phyloP scores from a whole-genome alignment of 768 basidiomycete species.

The Ramaria sp. region DNA sequence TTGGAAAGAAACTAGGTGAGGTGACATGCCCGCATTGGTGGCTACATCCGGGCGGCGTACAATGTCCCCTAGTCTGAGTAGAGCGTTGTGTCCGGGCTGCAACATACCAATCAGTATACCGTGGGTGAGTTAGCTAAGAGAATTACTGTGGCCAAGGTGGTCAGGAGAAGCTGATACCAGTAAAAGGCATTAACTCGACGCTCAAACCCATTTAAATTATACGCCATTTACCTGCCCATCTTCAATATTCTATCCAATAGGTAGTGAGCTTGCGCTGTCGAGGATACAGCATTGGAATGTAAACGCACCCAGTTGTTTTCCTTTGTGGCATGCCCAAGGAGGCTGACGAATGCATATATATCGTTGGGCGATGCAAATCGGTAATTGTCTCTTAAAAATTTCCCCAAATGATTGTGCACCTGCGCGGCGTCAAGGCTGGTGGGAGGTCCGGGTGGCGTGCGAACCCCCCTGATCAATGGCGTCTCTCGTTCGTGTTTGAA shows the following conservation, averaged over 20 bases:
- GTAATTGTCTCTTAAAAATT: slow-evolving; percentile 33
- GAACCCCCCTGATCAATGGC: slow-evolving; percentile 3
- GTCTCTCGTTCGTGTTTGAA: slow-evolving; percentile 24
- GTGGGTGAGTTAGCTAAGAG: background rate
- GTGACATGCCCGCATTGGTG: slow-evolving; percentile 24
- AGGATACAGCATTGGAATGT: background rate
- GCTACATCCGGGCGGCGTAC: slow-evolving; percentile 36
- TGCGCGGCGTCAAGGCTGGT: slow-evolving; percentile 33
- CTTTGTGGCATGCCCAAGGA: slow-evolving; percentile 10
- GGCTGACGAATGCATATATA: slow-evolving; percentile 33
- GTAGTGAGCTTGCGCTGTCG: slow-evolving; percentile 12
- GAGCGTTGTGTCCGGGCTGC: slow-evolving; percentile 24
- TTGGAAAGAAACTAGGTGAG: slow-evolving; percentile 43
- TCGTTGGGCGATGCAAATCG: slow-evolving; percentile 31
- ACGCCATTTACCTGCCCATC: slow-evolving; percentile 36
- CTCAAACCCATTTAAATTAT: background rate
- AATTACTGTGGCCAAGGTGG: slow-evolving; percentile 28
- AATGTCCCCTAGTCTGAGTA: slow-evolving; percentile 40
- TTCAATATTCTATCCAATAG: slow-evolving; percentile 27
- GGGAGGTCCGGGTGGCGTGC: slow-evolving; percentile 4
- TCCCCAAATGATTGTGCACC: slow-evolving; percentile 34
- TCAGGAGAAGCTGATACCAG: slow-evolving; percentile 27
- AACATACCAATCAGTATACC: background rate
- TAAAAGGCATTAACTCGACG: background rate
- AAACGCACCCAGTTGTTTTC: slow-evolving; percentile 16